phyloP scores from a whole-genome alignment of 1,284 basidiomycete species.

The Rhizoctonia solani region DNA sequence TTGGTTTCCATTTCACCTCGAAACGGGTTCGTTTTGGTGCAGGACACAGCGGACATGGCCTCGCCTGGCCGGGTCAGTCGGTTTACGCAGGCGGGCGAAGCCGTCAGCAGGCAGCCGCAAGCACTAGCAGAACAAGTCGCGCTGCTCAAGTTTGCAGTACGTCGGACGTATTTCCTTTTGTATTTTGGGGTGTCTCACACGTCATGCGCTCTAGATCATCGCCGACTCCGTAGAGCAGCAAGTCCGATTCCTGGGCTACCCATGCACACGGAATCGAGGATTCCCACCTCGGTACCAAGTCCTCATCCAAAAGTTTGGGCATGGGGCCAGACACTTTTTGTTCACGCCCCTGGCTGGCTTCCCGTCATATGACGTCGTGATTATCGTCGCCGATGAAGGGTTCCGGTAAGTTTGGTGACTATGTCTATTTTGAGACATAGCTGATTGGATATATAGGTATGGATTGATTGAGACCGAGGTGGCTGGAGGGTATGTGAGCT shows the following conservation, averaged over 20 bases:
- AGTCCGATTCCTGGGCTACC: conserved; percentile 40
- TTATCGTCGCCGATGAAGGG: conserved; percentile 73
- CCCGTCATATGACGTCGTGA: conserved; percentile 72
- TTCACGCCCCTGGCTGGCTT: conserved; percentile 74
- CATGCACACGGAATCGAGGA: neutral
- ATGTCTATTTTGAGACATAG: conserved; percentile 62
- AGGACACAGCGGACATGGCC: conserved; percentile 36
- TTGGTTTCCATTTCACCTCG: conserved; percentile 15
- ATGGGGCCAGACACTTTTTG: conserved; percentile 57
- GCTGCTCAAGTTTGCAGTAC: conserved; percentile 30
- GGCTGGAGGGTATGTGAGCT: conserved; percentile 48
- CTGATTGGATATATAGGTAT: conserved; percentile 67
- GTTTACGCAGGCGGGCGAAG: conserved; percentile 62
- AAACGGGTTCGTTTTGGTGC: conserved; percentile 27
- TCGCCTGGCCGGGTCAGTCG: conserved; percentile 23
- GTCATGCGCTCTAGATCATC: conserved; percentile 13
- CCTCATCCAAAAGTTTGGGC: conserved; percentile 61
- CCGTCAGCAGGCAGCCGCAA: conserved; percentile 58
- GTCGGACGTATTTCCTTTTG: neutral
- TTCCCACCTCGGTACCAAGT: conserved; percentile 50
- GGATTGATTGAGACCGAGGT: conserved; percentile 39
- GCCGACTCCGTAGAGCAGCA: conserved; percentile 35
- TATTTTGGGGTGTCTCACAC: neutral
- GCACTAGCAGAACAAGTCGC: conserved; percentile 30
- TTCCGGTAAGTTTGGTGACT: conserved; percentile 81